A percentile compares a stretch with the other conserved stretches of the same genome.
Conservation (phyloP, 176 grass and related monocot genomes). For the Leersia perrieri region DNA sequence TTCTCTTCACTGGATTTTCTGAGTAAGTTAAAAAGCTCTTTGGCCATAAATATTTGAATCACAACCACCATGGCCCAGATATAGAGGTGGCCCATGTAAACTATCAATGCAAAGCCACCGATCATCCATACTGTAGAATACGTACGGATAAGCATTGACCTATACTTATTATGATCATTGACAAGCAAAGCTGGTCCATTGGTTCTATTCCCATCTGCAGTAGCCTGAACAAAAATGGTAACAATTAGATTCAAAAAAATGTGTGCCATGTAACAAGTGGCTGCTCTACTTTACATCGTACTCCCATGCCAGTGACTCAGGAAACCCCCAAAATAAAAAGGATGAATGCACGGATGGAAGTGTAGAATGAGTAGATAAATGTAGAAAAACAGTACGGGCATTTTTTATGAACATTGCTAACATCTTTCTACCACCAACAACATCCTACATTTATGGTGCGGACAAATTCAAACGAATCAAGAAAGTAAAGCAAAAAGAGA, state of each 20-base stretch:
- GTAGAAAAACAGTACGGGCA: background rate
- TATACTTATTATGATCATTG: slow-evolving; percentile 93
- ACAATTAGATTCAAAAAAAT: slow-evolving; percentile 11
- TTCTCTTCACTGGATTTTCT: slow-evolving; percentile 88
- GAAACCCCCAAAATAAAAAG: background rate
- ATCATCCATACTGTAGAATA: slow-evolving; percentile 99
- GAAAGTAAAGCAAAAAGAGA: background rate
- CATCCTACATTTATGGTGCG: background rate
- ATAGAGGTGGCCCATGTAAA: slow-evolving; percentile 98
- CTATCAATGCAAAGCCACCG: slow-evolving; percentile 60
- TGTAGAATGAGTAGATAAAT: background rate
- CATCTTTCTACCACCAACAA: too few relatives aligned
- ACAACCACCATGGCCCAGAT: slow-evolving; percentile 98
- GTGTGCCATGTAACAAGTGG: background rate
- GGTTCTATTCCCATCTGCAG: slow-evolving; percentile 59
- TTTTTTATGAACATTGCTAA: background rate
- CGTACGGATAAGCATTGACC: slow-evolving; percentile 96
- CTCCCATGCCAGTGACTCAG: background rate
- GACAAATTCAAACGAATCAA: background rate
- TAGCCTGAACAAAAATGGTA: slow-evolving; percentile 48
- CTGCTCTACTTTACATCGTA: background rate
- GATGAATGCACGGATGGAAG: background rate
- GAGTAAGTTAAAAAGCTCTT: slow-evolving; percentile 92
- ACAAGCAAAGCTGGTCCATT: slow-evolving; percentile 75
- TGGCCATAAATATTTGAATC: slow-evolving; percentile 98